Conservation (phyloP, 1,139 yeast species). For the Pichia sp. region DNA sequence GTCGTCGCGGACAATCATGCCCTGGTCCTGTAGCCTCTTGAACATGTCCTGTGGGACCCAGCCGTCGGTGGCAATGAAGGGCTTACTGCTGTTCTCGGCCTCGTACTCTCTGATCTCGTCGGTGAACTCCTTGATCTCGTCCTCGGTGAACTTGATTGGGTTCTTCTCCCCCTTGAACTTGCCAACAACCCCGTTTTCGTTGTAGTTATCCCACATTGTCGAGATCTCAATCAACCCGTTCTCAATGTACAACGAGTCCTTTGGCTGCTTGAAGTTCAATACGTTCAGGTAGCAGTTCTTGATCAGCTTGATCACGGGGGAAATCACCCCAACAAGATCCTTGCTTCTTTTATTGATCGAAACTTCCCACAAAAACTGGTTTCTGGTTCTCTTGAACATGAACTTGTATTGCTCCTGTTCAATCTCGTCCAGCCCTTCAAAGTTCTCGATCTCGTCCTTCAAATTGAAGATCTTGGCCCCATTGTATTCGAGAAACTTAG, state of each 20-base stretch:
- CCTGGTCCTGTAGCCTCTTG: constrained; percentile 60
- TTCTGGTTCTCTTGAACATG: constrained; percentile 85
- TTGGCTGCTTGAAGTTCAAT: constrained; percentile 55
- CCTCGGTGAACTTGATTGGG: constrained; percentile 59
- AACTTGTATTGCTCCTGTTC: constrained; percentile 80
- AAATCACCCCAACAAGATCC: constrained; percentile 70
- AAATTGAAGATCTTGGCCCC: constrained; percentile 82
- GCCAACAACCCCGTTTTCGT: constrained; percentile 55
- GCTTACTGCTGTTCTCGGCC: constrained; percentile 59
- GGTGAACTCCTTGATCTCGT: constrained; percentile 49
- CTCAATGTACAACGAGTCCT: constrained; percentile 63
- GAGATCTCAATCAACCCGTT: constrained; percentile 67
- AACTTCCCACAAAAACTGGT: constrained; percentile 83
- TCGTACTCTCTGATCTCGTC: constrained; percentile 63
- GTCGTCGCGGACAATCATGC: constrained; percentile 45
- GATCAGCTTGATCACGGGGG: constrained; percentile 67
- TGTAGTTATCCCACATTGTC: constrained; percentile 71
- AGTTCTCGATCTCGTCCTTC: constrained; percentile 70
- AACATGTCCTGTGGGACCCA: constrained; percentile 96
- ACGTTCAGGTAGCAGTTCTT: constrained; percentile 66
- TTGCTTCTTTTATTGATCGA: constrained; percentile 61
- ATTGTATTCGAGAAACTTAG: constrained; percentile 77
- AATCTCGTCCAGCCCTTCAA: constrained; percentile 57
- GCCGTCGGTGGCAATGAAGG: constrained; percentile 88
- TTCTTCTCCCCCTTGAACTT: constrained; percentile 36